These are phyloP conservation scores for Sclerotinia glacialis DNA, from an alignment of 2,329 filamentous ascomycete species.

Conservation along the genomic window DNA sequence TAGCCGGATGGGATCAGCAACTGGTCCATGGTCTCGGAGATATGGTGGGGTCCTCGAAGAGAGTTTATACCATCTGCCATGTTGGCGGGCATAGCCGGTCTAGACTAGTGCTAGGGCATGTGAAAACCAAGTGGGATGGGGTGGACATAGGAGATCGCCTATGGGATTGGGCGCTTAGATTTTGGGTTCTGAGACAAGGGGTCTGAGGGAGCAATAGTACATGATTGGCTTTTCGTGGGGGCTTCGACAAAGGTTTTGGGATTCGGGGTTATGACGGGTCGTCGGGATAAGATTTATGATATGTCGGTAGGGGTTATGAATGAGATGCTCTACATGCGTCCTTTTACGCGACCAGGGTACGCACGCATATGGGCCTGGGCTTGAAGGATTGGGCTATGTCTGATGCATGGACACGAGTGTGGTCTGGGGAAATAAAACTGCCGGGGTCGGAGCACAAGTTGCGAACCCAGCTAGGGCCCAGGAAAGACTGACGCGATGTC, in stretches of 20 bases:
- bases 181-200: not conserved
- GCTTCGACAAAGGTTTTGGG: not conserved
- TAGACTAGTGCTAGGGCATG: not conserved
- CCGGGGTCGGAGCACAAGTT: not conserved
- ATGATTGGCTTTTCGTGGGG: too few relatives aligned
- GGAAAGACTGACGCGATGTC: not conserved
- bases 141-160: slow-evolving; percentile 6
- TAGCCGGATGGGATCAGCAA: not conserved
- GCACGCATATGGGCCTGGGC: not conserved
- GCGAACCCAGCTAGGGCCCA: not conserved
- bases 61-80: not conserved
- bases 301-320: too few relatives aligned
- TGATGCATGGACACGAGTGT: not conserved
- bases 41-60: not conserved
- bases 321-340: not conserved
- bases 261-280: not conserved
- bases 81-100: not conserved
- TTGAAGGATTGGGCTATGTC: not conserved
- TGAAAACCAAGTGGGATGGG: not conserved
- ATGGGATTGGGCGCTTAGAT: not conserved
- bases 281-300: not conserved
- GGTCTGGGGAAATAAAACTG: not conserved
- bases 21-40: not conserved
- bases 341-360: not conserved
- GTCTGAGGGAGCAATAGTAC: not conserved